These are phyloP conservation scores for Quercus lobata DNA, from an alignment of 331 rosid species.

Conservation along the genomic window DNA sequence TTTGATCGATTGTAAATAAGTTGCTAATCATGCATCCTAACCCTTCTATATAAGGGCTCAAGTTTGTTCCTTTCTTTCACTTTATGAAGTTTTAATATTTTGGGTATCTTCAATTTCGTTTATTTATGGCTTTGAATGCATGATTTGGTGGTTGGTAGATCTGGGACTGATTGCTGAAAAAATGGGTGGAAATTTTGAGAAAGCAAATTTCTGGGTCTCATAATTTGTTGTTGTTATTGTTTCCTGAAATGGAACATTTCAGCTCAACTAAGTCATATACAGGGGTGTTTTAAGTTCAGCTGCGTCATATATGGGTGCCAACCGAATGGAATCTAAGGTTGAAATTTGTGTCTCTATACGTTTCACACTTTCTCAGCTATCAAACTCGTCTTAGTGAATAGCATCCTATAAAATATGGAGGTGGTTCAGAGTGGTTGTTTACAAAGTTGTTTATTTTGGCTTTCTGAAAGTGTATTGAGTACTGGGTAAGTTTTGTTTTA, in stretches of 20 bases:
- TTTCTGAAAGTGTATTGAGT: not conserved
- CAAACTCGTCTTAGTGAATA: not conserved
- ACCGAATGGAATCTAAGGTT: not conserved
- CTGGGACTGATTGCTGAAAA: constrained; percentile 11
- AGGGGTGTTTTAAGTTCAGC: not conserved
- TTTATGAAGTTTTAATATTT: not conserved
- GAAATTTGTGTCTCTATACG: not conserved
- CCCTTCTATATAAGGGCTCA: not conserved
- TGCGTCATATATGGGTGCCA: too few species aligned
- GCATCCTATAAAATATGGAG: not conserved
- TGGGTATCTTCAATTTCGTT: not conserved
- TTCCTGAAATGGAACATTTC: not conserved
- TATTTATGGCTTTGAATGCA: constrained; percentile 3
- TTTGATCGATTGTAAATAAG: not conserved
- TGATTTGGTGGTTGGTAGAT: constrained; percentile 22
- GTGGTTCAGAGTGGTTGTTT: not conserved
- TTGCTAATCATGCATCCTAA: not conserved
- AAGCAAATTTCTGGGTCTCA: not conserved
- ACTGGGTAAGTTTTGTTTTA: not conserved
- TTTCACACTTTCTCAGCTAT: not conserved
- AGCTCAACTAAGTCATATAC: not conserved
- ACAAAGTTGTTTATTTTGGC: not conserved
- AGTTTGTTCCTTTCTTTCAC: not conserved
- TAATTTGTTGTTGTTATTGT: not conserved
- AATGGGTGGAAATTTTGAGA: not conserved